Base-by-base conservation (phyloP, 2,329 filamentous ascomycete genomes). In the Drechslerella dactyloides region DNA sequence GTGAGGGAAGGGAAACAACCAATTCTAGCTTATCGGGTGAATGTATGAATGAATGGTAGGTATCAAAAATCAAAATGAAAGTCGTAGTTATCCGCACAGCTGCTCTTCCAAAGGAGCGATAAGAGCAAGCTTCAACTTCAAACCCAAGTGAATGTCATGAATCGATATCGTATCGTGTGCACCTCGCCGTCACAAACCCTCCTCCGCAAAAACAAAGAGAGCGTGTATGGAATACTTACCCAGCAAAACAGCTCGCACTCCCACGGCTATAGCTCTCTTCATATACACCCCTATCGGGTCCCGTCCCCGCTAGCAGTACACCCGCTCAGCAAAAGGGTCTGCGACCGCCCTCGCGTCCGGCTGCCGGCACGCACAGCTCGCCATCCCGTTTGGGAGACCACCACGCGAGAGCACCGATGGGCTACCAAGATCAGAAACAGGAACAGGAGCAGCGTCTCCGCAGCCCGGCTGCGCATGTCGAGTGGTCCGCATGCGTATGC, bases 141-240 rank as follows among this genome's bases (percentile, higher is more conserved):
- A 54, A 50, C 19, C 54, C 51, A 70, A 63, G 44, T 46, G 53
- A 70, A 40, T 54, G 65, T 69, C 65, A 59, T 58, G 56, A 69
- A 24, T 33, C 27, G 27, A 33, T 4, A 33, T 33, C 27, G 4
- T 33, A 33, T n/a, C n/a, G n/a, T n/a, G n/a, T n/a, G n/a, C 37
- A 40, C 35, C 19, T 13, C n/a, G n/a, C 50, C 62, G 53, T 40
- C 44, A 51, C 58, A 57, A 63, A 30, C 58, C 53, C 27, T 17
- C 58, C 58, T 40, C 52, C 51, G 42, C 56, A 33, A 46, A 56
- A 33, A 69, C 46, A 52, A 44, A 57, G 42, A 40, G 51, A 69
- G 42, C 56, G 57, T 44, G 57, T 69, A 42, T 61, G 50, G 54
- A 53, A 33, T 33, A 33, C 27, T 33, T 33, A 33, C 27, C 3